These are phyloP conservation scores for Talaromyces liani DNA, from an alignment of 495 filamentous ascomycete species.

Conservation along the genomic window DNA sequence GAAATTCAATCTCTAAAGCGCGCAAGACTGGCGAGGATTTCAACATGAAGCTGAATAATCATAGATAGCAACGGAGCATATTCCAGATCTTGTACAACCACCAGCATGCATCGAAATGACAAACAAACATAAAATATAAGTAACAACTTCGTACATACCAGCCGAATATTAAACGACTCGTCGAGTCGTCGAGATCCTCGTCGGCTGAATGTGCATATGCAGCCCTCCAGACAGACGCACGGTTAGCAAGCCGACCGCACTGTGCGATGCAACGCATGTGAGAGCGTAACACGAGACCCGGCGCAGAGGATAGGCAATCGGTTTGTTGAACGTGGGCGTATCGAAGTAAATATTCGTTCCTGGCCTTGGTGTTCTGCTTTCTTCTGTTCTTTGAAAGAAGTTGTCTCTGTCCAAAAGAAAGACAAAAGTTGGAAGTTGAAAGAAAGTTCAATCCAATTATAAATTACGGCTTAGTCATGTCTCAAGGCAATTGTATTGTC, in stretches of 20 bases:
- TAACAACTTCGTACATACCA: background rate
- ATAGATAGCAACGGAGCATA: background rate
- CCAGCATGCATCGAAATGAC: background rate
- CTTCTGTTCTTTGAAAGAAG: background rate
- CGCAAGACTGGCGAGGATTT: background rate
- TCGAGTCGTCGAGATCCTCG: background rate
- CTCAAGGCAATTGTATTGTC: background rate
- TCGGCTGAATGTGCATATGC: background rate
- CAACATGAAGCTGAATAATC: background rate
- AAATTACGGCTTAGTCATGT: background rate
- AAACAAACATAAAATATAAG: background rate
- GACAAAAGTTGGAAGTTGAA: background rate
- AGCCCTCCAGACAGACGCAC: background rate
- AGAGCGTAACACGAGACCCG: background rate
- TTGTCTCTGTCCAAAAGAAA: background rate
- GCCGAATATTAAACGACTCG: background rate
- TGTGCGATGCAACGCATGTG: background rate
- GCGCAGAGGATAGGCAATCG: background rate
- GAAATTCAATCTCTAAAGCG: too few species aligned
- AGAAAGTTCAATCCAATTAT: background rate
- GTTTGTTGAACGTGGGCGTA: background rate
- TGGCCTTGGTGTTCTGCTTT: background rate
- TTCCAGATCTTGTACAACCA: background rate
- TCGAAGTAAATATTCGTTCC: background rate
- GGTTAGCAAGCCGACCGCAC: background rate